Base-by-base conservation (phyloP, 1,284 basidiomycete genomes). In the Trichosporon sp. region DNA sequence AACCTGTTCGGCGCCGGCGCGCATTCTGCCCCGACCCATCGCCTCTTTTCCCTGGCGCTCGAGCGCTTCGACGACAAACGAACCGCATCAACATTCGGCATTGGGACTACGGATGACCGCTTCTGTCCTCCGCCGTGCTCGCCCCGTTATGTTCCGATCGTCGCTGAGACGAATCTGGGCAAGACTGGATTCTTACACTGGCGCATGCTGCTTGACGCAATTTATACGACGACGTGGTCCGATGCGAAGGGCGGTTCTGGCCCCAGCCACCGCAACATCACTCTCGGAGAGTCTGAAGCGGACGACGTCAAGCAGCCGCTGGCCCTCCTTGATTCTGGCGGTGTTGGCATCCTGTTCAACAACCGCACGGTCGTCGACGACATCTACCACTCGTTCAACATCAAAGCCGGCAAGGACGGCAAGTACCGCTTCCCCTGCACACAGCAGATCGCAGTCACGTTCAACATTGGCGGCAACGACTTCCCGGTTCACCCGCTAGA, bases 401-500 rank as follows among this genome's bases (percentile, higher is more conserved):
- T 83, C 32, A 68, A 59, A 21, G 75, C 77, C 26, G 78, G 77
- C 68, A 48, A 75, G 1, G 82, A 82, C 68, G 81, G 80, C 0
- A 65, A 75, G 12, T 81, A 84, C 68, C 82, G 82, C 54, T 77
- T 84, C 78, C 77, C 81, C 2, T 84, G 83, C 61, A 81, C 78
- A 8, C 72, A 72, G 31, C 81, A 78, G 46, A 32, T 84, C n/a
- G 66, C 81, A 0, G 64, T 82, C n/a, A 74, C 79, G 2, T 80
- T 84, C 73, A 79, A 70, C 16, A 79, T 84, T 64, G 79, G 76
- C 32, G 78, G 79, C 0, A 63, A 74, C 40, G 70, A 74, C 43
- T 79, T 77, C 68, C 77, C 82, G 4, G 75, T 81, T 6, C 83
- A 84, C 67, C 83, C 83, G 8, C 77, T 84, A 31, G 83, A 84